A percentile compares a stretch with the other conserved stretches of the same genome.
Evolutionary conservation across 2,329 filamentous ascomycete species (phyloP).

Genomic region (Dendrostoma leiphaemia): DNA sequence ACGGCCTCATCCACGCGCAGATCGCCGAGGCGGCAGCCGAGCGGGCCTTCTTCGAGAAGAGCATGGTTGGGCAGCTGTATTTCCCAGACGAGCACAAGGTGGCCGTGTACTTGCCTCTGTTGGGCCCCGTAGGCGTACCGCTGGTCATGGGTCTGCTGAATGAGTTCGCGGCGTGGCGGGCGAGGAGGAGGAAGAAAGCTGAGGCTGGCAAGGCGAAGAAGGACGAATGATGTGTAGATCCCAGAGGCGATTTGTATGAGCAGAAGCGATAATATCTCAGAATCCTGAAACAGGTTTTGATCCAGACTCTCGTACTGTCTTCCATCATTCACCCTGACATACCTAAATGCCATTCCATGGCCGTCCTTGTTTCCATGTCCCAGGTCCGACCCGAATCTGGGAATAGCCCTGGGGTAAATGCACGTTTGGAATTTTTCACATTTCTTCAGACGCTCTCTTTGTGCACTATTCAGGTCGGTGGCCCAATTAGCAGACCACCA

Average conservation of each 20-base stretch:
- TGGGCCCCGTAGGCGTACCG: constrained; percentile 89
- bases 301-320: not conserved
- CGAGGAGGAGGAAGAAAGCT: constrained; percentile 43
- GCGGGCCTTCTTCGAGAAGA: constrained; percentile 95
- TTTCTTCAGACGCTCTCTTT: too few species aligned
- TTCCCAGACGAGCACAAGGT: constrained; percentile 99
- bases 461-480: too few species aligned
- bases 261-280: too few species aligned
- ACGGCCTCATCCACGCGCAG: constrained; percentile 76
- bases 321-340: too few species aligned
- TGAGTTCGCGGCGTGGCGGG: constrained; percentile 67
- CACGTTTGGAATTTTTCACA: too few species aligned
- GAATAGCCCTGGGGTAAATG: too few species aligned
- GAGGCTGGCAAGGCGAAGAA: constrained; percentile 32
- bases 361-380: too few species aligned
- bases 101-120: constrained; percentile 86
- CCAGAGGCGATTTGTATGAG: not conserved
- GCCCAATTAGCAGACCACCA: too few species aligned
- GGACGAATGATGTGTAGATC: constrained; percentile 17
- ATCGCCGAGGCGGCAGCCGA: constrained; percentile 88
- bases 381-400: too few species aligned
- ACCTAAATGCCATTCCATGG: too few species aligned
- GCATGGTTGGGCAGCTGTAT: constrained; percentile 98
- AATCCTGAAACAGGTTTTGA: too few species aligned
- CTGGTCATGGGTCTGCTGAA: constrained; percentile 80